A percentile compares a stretch with the other conserved stretches of the same genome.
Conservation (phyloP, 345 rosid genomes). For the Punica granatum region DNA sequence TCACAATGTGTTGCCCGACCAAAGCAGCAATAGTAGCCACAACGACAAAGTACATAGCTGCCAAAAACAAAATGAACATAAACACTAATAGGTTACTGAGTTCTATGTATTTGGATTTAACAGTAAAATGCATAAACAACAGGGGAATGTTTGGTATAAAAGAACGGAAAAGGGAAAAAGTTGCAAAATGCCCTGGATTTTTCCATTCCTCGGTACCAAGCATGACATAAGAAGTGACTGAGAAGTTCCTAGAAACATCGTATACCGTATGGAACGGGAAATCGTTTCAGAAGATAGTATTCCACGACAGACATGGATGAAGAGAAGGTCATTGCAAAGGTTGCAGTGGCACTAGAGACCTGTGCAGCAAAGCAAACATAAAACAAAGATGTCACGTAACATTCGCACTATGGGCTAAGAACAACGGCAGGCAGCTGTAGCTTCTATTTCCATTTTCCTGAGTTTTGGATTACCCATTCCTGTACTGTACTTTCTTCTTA, state of each 20-base stretch:
- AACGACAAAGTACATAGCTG: constrained; percentile 37
- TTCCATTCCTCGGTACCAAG: background rate
- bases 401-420: background rate
- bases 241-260: background rate
- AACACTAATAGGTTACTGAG: background rate
- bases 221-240: background rate
- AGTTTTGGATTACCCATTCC: background rate
- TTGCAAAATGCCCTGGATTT: background rate
- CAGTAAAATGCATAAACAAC: background rate
- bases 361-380: constrained; percentile 12
- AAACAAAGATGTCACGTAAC: background rate
- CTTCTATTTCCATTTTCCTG: background rate
- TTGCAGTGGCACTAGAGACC: constrained; percentile 59
- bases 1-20: constrained; percentile 36
- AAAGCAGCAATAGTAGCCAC: constrained; percentile 41
- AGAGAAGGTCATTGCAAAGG: constrained; percentile 52
- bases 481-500: background rate
- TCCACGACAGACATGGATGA: constrained; percentile 56
- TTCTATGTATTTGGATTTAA: background rate
- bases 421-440: background rate
- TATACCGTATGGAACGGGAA: constrained; percentile 46
- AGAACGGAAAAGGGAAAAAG: background rate
- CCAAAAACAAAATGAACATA: background rate
- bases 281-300: constrained; percentile 47
- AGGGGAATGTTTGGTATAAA: background rate